Evolutionary conservation across 73 alveolate species (phyloP), one percentile per base, ranked within the genome.

Genomic region (Stentor roeselii): DNA sequence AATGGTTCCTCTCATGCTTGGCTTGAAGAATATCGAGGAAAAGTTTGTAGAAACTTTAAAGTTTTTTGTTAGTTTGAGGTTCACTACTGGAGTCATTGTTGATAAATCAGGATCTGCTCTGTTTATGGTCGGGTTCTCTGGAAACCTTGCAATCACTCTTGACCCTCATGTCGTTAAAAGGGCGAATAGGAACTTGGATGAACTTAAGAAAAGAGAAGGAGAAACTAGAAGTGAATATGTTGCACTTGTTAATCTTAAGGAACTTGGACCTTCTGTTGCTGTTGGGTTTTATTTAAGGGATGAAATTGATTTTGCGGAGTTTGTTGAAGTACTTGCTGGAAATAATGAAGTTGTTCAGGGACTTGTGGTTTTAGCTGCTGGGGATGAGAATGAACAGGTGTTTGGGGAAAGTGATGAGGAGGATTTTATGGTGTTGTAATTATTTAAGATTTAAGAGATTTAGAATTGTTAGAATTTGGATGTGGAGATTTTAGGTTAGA

Each of bases 141-240:
- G 90, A 3, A 83, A 92, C 78, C 74, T 75, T 61, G 58, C 92
- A 31, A 82, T 95, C 50, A 94, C 82, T 92, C 60, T 95, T 61
- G 99, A 94, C 82, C 99, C 99, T 60, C 99, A 95, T 88, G 86
- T 83, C 84, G 98, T 93, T 60, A 50, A 92, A 83, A 60, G 78
- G 30, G 32, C 67, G 30, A n/a, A 27, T 76, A 76, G 35, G 14
- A 32, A 32, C 31, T 1, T 32, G 11, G 42, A 67, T 15, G 38
- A 67, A 35, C 82, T 67, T 15, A 27, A 21, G 11, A 67, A 2
- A 14, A 67, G 2, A 1, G 32, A 27, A 14, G 42, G 32, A 15
- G 32, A 30, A 36, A 27, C n/a, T 35, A 36, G 32, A 27, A 15
- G 42, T 2, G 82, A 67, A 1, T 32, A 15, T 1, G 27, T 50